phyloP scores from a whole-genome alignment of 192 early-diverging fungal species.

The Geosiphon pyriformis region DNA sequence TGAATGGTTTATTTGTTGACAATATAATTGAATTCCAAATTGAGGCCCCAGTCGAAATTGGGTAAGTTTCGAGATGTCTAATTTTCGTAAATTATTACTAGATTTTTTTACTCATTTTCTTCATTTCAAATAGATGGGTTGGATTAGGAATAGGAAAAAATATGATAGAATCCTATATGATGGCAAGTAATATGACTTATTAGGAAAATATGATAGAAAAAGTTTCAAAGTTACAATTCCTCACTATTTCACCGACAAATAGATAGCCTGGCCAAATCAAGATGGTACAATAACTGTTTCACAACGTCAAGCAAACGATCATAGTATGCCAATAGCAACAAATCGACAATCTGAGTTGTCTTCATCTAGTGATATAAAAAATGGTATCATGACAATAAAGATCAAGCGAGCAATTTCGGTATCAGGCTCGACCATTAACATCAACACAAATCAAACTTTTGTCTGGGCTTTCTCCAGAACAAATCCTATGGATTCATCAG shows the following conservation, averaged over 20 bases:
- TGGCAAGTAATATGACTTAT: constrained; percentile 3
- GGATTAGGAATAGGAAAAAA: constrained; percentile 6
- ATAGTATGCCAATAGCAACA: background rate
- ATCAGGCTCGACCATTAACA: background rate
- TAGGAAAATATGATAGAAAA: background rate
- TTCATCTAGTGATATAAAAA: background rate
- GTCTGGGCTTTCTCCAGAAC: background rate
- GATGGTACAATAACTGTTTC: background rate
- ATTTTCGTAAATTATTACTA: too few relatives aligned
- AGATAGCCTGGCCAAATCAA: constrained; percentile 11
- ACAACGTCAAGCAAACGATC: background rate
- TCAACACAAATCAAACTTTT: background rate
- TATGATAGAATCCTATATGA: constrained; percentile 15
- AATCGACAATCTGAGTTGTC: constrained; percentile 15
- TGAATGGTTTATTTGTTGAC: too few relatives aligned
- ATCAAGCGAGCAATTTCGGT: constrained; percentile 7
- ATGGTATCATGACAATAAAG: background rate
- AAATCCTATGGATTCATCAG: background rate
- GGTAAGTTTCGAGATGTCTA: too few relatives aligned
- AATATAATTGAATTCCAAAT: too few relatives aligned
- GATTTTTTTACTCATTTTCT: too few relatives aligned
- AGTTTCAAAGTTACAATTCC: background rate
- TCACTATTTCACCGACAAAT: too few relatives aligned
- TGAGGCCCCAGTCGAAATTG: too few relatives aligned
- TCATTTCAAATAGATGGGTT: constrained; percentile 15